Conservation (phyloP, 176 grass and related monocot genomes). For the Calamus simplicifolius region DNA sequence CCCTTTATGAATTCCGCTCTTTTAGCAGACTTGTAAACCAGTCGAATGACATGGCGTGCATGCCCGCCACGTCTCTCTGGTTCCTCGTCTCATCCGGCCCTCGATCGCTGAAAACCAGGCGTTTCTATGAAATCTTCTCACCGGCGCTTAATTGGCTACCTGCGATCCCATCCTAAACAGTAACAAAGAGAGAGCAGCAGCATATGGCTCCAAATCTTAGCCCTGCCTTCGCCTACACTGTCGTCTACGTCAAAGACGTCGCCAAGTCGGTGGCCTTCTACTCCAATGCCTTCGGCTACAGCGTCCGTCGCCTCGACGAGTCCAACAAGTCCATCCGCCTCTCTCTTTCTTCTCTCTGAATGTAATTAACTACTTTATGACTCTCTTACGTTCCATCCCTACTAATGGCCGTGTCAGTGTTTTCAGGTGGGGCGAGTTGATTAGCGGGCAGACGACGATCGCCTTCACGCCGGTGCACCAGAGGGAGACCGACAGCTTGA, state of each 20-base stretch:
- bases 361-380: background rate
- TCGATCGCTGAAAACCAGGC: background rate
- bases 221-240: slow-evolving; percentile 41
- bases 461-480: slow-evolving; percentile 80
- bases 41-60: slow-evolving; percentile 10
- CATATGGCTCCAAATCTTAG: slow-evolving; percentile 34
- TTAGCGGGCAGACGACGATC: slow-evolving; percentile 68
- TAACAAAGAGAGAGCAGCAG: background rate
- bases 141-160: too few relatives aligned
- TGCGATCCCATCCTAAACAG: background rate
- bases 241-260: slow-evolving; percentile 59
- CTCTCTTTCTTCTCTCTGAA: background rate
- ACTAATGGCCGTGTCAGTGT: too few relatives aligned
- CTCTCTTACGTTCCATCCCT: background rate
- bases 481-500: slow-evolving; percentile 55
- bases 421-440: slow-evolving; percentile 70
- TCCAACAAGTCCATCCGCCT: slow-evolving; percentile 26
- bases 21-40: background rate
- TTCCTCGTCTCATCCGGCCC: too few relatives aligned
- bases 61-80: slow-evolving; percentile 33
- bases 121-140: too few relatives aligned
- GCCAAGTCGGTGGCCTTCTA: slow-evolving; percentile 55
- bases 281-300: slow-evolving; percentile 56
- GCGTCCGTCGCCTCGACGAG: slow-evolving; percentile 56
- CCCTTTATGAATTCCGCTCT: too few relatives aligned